Evolutionary conservation across 2,329 filamentous ascomycete species (phyloP), one percentile per base, ranked within the genome.

Genomic region (Beauveria brongniartii): DNA sequence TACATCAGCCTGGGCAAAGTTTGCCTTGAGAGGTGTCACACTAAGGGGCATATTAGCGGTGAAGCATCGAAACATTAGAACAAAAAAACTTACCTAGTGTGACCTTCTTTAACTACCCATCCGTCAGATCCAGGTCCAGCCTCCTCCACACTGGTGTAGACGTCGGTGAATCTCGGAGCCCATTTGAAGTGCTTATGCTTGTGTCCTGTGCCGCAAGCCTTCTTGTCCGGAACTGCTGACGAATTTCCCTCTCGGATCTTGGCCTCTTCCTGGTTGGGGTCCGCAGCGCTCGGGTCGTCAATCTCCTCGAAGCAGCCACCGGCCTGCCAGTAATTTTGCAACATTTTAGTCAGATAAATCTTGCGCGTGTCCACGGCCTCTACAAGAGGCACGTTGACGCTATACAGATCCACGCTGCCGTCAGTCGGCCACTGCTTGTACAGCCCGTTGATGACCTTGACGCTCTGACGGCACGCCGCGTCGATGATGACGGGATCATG

Each of bases 151-250:
- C 89, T 92, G 70, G 89, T 84, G 73, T 91, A 91, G 2, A 97
- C 91, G 73, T 96, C 92, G 40, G 84, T 81, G 74, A 97, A 94
- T 64, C 84, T 85, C 2, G 93, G 94, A 53, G 90, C 86, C 94
- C 94, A 97, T 75, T 93, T 95, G 80, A 97, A 97, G 74, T 95
- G 90, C 72, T 90, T 91, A 73, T 96, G 91, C 61, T 79, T 82
- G 71, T 91, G 87, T 34, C 81, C 76, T 46, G 75, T 69, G 4
- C 61, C 66, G 61, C 64, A 64, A 48, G 71, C 75, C 51, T 74
- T 75, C 55, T 77, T 77, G 46, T 7, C 40, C 65, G 53, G 22
- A 8, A n/a, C 77, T 76, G 3, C 77, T 77, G 24, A 30, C 24
- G 24, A 30, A 2, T 80, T 79, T 22, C 82, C 83, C 70, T 89